Percentiles rank a stretch among this genome's conserved stretches.
Evolutionary conservation across 176 grass and related monocot species (phyloP).

Genomic region (Leersia perrieri): DNA sequence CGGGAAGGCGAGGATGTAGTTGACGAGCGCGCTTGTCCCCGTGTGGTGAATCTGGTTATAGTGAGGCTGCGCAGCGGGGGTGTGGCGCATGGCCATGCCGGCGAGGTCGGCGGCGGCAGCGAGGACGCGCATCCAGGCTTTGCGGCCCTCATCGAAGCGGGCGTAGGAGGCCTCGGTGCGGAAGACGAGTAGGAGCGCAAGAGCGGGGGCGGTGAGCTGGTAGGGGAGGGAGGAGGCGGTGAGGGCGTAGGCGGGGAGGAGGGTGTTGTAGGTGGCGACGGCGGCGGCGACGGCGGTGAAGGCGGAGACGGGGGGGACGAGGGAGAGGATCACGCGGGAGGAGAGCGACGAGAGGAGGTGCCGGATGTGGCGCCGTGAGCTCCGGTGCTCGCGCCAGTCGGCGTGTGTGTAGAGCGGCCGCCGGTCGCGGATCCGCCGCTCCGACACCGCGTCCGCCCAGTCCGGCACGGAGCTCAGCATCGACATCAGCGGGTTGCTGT

Average conservation of each 20-base stretch:
- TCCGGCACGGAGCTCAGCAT: conserved; percentile 64
- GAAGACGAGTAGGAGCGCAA: conserved; percentile 92
- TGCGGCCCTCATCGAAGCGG: conserved; percentile 76
- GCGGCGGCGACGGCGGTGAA: conserved; percentile 76
- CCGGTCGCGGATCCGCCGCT: conserved; percentile 59
- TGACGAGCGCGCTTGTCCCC: conserved; percentile 44
- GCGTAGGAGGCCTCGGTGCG: conserved; percentile 95
- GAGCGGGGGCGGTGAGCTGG: conserved; percentile 80
- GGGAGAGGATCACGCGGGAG: conserved; percentile 89
- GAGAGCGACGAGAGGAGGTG: conserved; percentile 74
- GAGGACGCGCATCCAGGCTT: conserved; percentile 79
- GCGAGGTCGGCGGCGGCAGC: conserved; percentile 62
- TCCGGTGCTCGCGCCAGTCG: conserved; percentile 77
- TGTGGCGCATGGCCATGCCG: conserved; percentile 47
- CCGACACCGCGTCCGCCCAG: conserved; percentile 72
- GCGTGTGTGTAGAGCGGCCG: conserved; percentile 65
- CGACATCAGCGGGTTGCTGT: too few relatives aligned
- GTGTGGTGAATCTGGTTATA: too few relatives aligned
- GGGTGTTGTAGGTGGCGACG: conserved; percentile 78
- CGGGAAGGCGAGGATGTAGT: conserved; percentile 89
- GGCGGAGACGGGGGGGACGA: conserved; percentile 70
- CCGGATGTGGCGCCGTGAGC: conserved; percentile 78
- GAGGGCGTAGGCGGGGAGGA: conserved; percentile 54
- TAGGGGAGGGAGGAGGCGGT: conserved; percentile 71
- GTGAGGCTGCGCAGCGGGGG: neutral